phyloP scores from a whole-genome alignment of 306 rosid species.

The Trifolium fragiferum region DNA sequence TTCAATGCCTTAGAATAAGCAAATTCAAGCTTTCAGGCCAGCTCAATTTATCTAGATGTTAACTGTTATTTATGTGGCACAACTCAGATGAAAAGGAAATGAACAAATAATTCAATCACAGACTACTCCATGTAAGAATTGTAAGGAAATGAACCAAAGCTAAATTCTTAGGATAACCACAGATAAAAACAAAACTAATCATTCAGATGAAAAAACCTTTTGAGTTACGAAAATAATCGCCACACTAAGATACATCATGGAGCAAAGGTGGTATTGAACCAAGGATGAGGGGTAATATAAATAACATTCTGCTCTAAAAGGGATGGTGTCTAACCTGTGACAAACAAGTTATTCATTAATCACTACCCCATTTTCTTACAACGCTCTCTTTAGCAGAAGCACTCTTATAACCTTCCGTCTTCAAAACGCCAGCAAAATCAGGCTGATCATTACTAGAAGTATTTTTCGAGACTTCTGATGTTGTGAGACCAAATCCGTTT shows the following conservation, averaged over 20 bases:
- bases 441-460: slow-evolving; percentile 46
- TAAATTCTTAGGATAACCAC: slow-evolving; percentile 12
- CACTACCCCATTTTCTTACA: slow-evolving; percentile 79
- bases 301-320: slow-evolving; percentile 19
- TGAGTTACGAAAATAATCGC: slow-evolving; percentile 25
- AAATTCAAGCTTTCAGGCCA: slow-evolving; percentile 41
- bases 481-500: slow-evolving; percentile 62
- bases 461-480: slow-evolving; percentile 61
- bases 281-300: slow-evolving; percentile 11
- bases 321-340: slow-evolving; percentile 43
- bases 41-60: slow-evolving; percentile 34
- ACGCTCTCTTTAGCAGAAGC: slow-evolving; percentile 85
- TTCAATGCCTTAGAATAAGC: slow-evolving; percentile 3
- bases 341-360: slow-evolving; percentile 51
- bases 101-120: slow-evolving; percentile 34
- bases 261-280: slow-evolving; percentile 26
- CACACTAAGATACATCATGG: slow-evolving; percentile 31
- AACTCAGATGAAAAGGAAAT: slow-evolving; percentile 51
- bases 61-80: slow-evolving; percentile 35
- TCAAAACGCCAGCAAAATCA: slow-evolving; percentile 47
- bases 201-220: not conserved
- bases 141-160: slow-evolving; percentile 3
- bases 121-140: slow-evolving; percentile 24
- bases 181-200: slow-evolving; percentile 5
- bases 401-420: slow-evolving; percentile 53